These are phyloP conservation scores for Mariannaea elegans DNA, from an alignment of 2,329 filamentous ascomycete genomes.

Conservation along the genomic window DNA sequence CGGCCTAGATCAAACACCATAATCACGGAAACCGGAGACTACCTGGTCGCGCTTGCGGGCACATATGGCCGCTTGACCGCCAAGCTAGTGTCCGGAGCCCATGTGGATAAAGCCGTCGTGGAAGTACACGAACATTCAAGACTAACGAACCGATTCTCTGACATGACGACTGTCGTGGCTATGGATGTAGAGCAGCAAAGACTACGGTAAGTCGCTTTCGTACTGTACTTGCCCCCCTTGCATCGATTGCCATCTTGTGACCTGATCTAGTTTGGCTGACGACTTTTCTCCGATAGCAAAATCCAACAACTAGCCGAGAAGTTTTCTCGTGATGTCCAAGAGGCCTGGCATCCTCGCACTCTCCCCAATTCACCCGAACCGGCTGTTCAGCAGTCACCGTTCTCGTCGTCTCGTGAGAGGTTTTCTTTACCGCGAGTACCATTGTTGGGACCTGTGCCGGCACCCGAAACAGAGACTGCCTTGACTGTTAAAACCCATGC, in stretches of 20 bases:
- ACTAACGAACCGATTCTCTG: constrained; percentile 37
- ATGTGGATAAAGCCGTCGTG: constrained; percentile 42
- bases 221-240: neutral
- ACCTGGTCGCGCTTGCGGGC: constrained; percentile 45
- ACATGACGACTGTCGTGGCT: constrained; percentile 40
- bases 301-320: constrained; percentile 46
- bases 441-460: constrained; percentile 11
- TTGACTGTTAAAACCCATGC: constrained; percentile 22
- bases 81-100: constrained; percentile 44
- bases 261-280: constrained; percentile 25
- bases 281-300: constrained; percentile 36
- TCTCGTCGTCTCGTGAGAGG: neutral
- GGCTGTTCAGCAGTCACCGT: constrained; percentile 32
- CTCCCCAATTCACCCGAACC: constrained; percentile 23
- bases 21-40: constrained; percentile 48
- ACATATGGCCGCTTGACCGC: constrained; percentile 47
- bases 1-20: constrained; percentile 36
- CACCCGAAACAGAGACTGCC: constrained; percentile 30
- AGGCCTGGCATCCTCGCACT: constrained; percentile 40
- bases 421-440: neutral
- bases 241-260: constrained; percentile 1
- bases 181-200: constrained; percentile 46
- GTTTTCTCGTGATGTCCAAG: constrained; percentile 47
- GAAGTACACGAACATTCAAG: constrained; percentile 42
- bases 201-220: constrained; percentile 43